A percentile compares a stretch with the other conserved stretches of the same genome.
phyloP scores from a whole-genome alignment of 1,284 basidiomycete genomes.

The Pulchroboletus neoregius region DNA sequence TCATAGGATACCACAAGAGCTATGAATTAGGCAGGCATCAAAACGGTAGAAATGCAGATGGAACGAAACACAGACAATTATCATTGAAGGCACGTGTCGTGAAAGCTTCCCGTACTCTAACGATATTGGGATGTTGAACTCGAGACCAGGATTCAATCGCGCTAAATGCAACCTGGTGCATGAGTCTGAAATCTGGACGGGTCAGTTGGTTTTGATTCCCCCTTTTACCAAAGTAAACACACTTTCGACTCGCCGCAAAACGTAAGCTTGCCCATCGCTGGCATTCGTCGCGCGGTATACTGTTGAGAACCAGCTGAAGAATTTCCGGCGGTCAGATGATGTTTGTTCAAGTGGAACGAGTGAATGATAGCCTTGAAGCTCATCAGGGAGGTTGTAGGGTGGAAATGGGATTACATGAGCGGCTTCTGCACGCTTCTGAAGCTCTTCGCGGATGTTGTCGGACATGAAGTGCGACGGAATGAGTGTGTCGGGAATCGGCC shows the following conservation, averaged over 20 bases:
- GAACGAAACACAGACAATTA: slow-evolving; percentile 61
- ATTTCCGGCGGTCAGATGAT: slow-evolving; percentile 57
- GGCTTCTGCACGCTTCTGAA: slow-evolving; percentile 81
- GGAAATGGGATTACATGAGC: slow-evolving; percentile 46
- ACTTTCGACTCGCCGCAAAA: slow-evolving; percentile 86
- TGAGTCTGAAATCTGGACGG: slow-evolving; percentile 74
- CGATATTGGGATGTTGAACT: slow-evolving; percentile 85
- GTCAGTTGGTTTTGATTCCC: slow-evolving; percentile 9
- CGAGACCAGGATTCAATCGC: slow-evolving; percentile 87
- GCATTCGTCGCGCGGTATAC: slow-evolving; percentile 82
- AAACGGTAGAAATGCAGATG: slow-evolving; percentile 4
- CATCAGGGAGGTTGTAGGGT: slow-evolving; percentile 72
- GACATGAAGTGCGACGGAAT: slow-evolving; percentile 64
- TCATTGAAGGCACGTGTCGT: slow-evolving; percentile 93
- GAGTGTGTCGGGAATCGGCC: slow-evolving; percentile 50
- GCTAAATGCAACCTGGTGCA: slow-evolving; percentile 77
- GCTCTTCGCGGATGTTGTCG: slow-evolving; percentile 69
- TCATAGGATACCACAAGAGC: slow-evolving; percentile 92
- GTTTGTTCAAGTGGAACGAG: slow-evolving; percentile 73
- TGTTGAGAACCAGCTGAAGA: slow-evolving; percentile 74
- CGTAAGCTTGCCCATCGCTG: slow-evolving; percentile 77
- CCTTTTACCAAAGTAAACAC: slow-evolving; percentile 26
- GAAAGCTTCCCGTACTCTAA: slow-evolving; percentile 88
- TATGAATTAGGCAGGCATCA: slow-evolving; percentile 33
- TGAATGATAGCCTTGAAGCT: slow-evolving; percentile 89